A percentile compares a stretch with the other conserved stretches of the same genome.
Evolutionary conservation across 306 rosid genomes (phyloP).

Genomic region (Sphenostylis stenocarpa): DNA sequence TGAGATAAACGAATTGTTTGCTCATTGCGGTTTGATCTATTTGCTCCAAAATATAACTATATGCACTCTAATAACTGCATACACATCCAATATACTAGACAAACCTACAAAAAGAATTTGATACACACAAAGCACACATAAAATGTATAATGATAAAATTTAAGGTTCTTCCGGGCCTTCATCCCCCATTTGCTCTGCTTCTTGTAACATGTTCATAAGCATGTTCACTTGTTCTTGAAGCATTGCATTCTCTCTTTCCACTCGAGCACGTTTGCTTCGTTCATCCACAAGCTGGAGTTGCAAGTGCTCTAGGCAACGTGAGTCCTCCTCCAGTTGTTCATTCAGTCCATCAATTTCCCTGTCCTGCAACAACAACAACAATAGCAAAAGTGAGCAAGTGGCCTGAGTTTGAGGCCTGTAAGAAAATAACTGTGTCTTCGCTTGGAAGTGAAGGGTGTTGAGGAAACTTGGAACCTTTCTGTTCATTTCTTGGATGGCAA

Average conservation of each 20-base stretch:
- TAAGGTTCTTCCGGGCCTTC: slow-evolving; percentile 53
- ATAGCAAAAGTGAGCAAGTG: background rate
- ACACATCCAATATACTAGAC: slow-evolving; percentile 30
- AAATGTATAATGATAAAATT: background rate
- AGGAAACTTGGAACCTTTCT: slow-evolving; percentile 64
- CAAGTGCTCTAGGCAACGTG: slow-evolving; percentile 69
- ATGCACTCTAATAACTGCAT: slow-evolving; percentile 19
- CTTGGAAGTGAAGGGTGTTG: slow-evolving; percentile 14
- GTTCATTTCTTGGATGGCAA: slow-evolving; percentile 96
- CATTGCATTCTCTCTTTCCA: slow-evolving; percentile 78
- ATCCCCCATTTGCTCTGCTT: slow-evolving; percentile 57
- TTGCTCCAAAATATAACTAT: background rate
- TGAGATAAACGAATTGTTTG: slow-evolving; percentile 28
- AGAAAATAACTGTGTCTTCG: background rate
- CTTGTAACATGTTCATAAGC: slow-evolving; percentile 92
- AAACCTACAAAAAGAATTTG: slow-evolving; percentile 51
- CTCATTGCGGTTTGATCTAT: slow-evolving; percentile 1
- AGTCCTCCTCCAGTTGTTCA: slow-evolving; percentile 83
- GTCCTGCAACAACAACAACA: slow-evolving; percentile 49
- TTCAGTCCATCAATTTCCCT: slow-evolving; percentile 84
- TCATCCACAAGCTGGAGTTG: slow-evolving; percentile 84
- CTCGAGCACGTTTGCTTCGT: slow-evolving; percentile 63
- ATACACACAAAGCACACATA: background rate
- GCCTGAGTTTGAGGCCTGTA: background rate
- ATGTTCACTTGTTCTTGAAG: slow-evolving; percentile 77